Percentiles rank a stretch among this genome's conserved stretches.
Evolutionary conservation across 1,284 basidiomycete species (phyloP).

Genomic region (Pyrrhoderma noxium): DNA sequence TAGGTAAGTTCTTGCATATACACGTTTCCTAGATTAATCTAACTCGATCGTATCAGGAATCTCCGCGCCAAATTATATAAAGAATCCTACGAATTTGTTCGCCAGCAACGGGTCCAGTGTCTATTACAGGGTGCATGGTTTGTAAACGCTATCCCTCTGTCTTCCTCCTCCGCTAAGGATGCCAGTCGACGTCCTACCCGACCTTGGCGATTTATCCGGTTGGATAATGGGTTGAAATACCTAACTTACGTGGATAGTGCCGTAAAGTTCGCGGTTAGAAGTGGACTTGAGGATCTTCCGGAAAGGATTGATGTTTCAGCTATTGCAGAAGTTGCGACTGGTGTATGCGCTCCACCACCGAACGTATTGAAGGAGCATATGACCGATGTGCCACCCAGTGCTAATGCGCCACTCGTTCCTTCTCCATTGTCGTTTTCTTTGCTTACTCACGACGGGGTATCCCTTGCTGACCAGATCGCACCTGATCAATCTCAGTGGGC

Average conservation of each 20-base stretch:
- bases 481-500: constrained; percentile 81
- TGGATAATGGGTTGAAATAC: constrained; percentile 71
- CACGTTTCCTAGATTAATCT: constrained; percentile 3
- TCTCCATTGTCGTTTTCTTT: constrained; percentile 80
- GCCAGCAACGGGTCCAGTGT: constrained; percentile 85
- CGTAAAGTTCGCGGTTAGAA: constrained; percentile 69
- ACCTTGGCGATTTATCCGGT: constrained; percentile 73
- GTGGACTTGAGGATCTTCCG: constrained; percentile 79
- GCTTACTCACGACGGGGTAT: constrained; percentile 57
- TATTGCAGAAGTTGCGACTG: constrained; percentile 71
- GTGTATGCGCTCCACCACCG: constrained; percentile 68
- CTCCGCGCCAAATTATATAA: constrained; percentile 82
- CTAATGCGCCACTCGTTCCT: constrained; percentile 36
- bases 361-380: constrained; percentile 52
- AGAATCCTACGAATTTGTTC: constrained; percentile 90
- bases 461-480: constrained; percentile 82
- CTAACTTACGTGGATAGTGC: constrained; percentile 78
- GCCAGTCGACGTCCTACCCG: constrained; percentile 46
- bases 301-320: constrained; percentile 77
- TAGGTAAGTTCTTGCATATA: constrained; percentile 42
- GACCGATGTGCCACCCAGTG: constrained; percentile 40
- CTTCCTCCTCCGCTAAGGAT: constrained; percentile 41
- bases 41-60: constrained; percentile 44
- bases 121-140: constrained; percentile 90
- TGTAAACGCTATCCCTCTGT: constrained; percentile 58